These are phyloP conservation scores for Neurospora sp. DNA, from an alignment of 495 filamentous ascomycete species.

Conservation along the genomic window DNA sequence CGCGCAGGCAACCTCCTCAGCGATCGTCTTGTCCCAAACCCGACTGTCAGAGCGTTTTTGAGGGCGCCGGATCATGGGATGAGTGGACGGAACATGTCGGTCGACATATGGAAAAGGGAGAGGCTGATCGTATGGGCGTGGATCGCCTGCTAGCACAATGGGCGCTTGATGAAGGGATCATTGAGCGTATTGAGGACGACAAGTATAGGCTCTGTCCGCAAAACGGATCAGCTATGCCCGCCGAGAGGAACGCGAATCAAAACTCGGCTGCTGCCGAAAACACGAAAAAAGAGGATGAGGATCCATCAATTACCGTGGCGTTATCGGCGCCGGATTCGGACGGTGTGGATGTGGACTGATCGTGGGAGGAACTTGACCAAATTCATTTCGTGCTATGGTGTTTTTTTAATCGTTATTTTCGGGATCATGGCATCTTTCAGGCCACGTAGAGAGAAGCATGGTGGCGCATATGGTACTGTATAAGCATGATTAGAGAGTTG, in stretches of 20 bases:
- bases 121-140: conserved; percentile 39
- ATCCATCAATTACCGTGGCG: conserved; percentile 26
- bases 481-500: background rate
- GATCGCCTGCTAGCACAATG: conserved; percentile 44
- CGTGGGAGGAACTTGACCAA: background rate
- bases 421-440: background rate
- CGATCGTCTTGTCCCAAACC: conserved; percentile 56
- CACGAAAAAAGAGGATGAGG: conserved; percentile 22
- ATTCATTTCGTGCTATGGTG: background rate
- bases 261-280: conserved; percentile 9
- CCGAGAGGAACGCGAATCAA: conserved; percentile 9
- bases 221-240: conserved; percentile 13
- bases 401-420: background rate
- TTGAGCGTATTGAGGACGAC: conserved; percentile 41
- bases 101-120: conserved; percentile 66
- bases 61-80: conserved; percentile 69
- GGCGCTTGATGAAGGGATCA: conserved; percentile 48
- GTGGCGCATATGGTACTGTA: background rate
- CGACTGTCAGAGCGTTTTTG: conserved; percentile 60
- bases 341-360: conserved; percentile 21
- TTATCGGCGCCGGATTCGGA: conserved; percentile 12
- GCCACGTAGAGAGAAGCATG: background rate
- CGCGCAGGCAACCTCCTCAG: conserved; percentile 55
- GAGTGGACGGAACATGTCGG: conserved; percentile 89
- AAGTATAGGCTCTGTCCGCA: conserved; percentile 38